Conservation (phyloP, 1,139 yeast genomes). For the Groenewaldozyma auringiensis region DNA sequence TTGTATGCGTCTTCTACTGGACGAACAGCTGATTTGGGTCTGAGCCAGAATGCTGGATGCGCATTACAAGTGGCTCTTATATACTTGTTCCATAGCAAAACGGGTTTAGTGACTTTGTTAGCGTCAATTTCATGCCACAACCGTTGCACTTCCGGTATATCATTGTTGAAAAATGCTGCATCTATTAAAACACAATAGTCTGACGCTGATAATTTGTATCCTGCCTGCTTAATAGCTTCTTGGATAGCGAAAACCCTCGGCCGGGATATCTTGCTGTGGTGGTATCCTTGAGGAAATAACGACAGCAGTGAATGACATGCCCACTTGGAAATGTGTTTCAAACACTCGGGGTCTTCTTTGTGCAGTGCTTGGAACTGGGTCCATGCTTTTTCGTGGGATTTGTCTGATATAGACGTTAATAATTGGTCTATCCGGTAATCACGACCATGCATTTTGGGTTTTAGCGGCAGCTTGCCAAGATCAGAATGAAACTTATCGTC, state of each 20-base stretch:
- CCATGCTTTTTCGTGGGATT: slow-evolving; percentile 9
- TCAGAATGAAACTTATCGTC: background rate
- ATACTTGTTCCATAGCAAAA: slow-evolving; percentile 31
- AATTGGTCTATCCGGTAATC: slow-evolving; percentile 6
- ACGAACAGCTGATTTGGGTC: background rate
- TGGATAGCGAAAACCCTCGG: slow-evolving; percentile 6
- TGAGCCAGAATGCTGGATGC: slow-evolving; percentile 26
- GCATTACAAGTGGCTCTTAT: slow-evolving; percentile 29
- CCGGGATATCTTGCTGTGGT: slow-evolving; percentile 6
- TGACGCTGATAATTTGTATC: slow-evolving; percentile 17
- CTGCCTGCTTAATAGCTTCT: slow-evolving; percentile 18
- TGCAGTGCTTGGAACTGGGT: slow-evolving; percentile 10
- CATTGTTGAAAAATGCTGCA: slow-evolving; percentile 23
- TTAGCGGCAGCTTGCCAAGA: background rate
- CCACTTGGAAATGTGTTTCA: slow-evolving; percentile 6
- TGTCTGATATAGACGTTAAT: slow-evolving; percentile 4
- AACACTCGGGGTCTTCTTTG: slow-evolving; percentile 8
- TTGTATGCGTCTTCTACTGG: slow-evolving; percentile 22
- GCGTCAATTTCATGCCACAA: slow-evolving; percentile 24
- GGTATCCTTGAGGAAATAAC: background rate
- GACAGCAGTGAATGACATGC: background rate
- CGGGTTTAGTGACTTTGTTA: slow-evolving; percentile 15
- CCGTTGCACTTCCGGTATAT: slow-evolving; percentile 18
- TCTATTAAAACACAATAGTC: slow-evolving; percentile 26
- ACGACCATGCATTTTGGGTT: background rate